Percentiles rank a stretch among this genome's conserved stretches.
Evolutionary conservation across 1,284 basidiomycete genomes (phyloP).

Genomic region (Malassezia dermatis): DNA sequence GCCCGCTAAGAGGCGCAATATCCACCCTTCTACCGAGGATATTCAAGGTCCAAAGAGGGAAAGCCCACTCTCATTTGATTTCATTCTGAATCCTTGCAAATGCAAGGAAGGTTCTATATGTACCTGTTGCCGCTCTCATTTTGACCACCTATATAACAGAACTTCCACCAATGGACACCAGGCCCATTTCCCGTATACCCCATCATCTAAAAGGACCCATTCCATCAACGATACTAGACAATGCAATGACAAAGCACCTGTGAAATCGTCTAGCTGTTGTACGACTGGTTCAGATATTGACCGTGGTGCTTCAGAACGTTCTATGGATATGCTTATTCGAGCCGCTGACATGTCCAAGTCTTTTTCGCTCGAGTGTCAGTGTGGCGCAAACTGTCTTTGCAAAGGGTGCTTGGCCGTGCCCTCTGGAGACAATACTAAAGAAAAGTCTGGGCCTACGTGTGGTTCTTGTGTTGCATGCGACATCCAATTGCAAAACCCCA

Average conservation of each 20-base stretch:
- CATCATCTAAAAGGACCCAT: neutral
- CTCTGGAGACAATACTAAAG: neutral
- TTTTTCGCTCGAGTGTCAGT: constrained; percentile 24
- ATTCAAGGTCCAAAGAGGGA: neutral
- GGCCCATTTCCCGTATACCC: neutral
- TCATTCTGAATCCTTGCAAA: constrained; percentile 33
- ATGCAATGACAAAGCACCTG: neutral
- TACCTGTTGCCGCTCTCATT: constrained; percentile 18
- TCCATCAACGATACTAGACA: neutral
- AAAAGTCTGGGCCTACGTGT: constrained; percentile 16
- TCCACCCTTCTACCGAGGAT: neutral
- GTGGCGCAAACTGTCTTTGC: constrained; percentile 21
- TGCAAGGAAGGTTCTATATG: constrained; percentile 25
- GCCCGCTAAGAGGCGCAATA: neutral
- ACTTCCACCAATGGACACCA: neutral
- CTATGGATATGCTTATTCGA: constrained; percentile 23
- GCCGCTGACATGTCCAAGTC: constrained; percentile 28
- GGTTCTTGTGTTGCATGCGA: constrained; percentile 33
- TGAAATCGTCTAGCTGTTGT: neutral
- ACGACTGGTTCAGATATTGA: constrained; percentile 14
- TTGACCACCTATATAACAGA: neutral
- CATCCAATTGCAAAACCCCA: constrained; percentile 23
- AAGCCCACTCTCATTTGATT: constrained; percentile 25
- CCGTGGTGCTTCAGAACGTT: constrained; percentile 9
- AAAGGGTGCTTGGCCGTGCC: constrained; percentile 16